Percentiles rank a stretch among this genome's conserved stretches.
Conservation (phyloP, 2,329 filamentous ascomycete species). For the Mycogone perniciosa region DNA sequence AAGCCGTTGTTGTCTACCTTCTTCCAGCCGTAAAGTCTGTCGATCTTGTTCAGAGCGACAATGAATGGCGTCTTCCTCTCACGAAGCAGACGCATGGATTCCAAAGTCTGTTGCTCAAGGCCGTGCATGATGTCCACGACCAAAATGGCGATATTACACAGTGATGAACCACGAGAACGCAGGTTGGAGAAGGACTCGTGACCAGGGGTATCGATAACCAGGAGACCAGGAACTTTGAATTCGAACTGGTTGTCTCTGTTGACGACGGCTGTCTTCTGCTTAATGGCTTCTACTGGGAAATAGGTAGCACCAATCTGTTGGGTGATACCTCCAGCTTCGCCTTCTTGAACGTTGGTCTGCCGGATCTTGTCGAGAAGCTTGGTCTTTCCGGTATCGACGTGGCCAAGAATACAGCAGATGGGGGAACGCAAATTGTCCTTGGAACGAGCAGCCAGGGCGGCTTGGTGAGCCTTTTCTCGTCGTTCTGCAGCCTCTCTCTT, state of each 20-base stretch:
- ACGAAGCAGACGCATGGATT: constrained; percentile 90
- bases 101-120: constrained; percentile 90
- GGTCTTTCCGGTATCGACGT: constrained; percentile 99
- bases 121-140: constrained; percentile 99
- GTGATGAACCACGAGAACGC: constrained; percentile 90
- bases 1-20: constrained; percentile 98
- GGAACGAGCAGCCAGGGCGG: constrained; percentile 82
- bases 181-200: constrained; percentile 99
- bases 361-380: constrained; percentile 97
- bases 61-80: constrained; percentile 97
- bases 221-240: constrained; percentile 93
- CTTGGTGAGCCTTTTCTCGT: constrained; percentile 83
- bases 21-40: constrained; percentile 98
- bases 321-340: constrained; percentile 98
- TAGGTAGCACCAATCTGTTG: constrained; percentile 99
- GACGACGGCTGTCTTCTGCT: constrained; percentile 87
- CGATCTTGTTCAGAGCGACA: constrained; percentile 98
- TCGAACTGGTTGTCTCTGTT: constrained; percentile 87
- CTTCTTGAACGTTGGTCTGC: constrained; percentile 97
- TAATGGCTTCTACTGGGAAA: constrained; percentile 90
- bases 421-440: constrained; percentile 93
- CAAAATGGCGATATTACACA: constrained; percentile 98
- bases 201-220: constrained; percentile 96
- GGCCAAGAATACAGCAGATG: constrained; percentile 98
- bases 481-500: constrained; percentile 87